phyloP scores from a whole-genome alignment of 129 eudicot species.

The Pseudognaphalium luteoalbum region DNA sequence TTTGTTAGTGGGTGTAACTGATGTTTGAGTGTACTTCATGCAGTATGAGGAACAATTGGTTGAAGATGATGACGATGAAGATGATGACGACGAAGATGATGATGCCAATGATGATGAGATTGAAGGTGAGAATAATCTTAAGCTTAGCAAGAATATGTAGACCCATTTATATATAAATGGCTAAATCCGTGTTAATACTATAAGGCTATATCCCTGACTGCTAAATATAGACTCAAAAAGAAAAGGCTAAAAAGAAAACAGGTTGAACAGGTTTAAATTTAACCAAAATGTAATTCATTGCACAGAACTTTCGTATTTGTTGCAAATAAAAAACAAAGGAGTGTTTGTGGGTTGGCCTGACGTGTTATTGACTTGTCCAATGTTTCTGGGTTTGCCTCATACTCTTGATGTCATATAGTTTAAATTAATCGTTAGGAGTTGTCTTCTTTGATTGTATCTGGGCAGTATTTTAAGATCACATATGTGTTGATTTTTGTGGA shows the following conservation, averaged over 20 bases:
- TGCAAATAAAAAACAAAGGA: neutral
- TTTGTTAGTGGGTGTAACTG: neutral
- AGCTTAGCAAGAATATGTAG: neutral
- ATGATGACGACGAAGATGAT: slow-evolving; percentile 29
- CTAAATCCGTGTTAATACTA: neutral
- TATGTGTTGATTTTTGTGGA: neutral
- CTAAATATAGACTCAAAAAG: too few species aligned
- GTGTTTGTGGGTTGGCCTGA: neutral
- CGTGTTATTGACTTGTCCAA: neutral
- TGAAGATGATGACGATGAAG: slow-evolving; percentile 36
- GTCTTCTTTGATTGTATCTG: neutral
- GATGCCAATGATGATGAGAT: slow-evolving; percentile 25
- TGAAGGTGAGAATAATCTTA: slow-evolving; percentile 25
- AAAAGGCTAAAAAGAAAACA: too few species aligned
- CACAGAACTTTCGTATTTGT: too few species aligned
- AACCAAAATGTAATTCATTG: neutral
- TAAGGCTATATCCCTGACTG: neutral
- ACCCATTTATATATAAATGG: neutral
- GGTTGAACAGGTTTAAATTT: neutral
- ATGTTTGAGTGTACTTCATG: slow-evolving; percentile 20
- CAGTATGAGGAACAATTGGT: slow-evolving; percentile 35
- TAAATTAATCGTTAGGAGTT: neutral
- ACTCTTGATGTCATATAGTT: too few species aligned
- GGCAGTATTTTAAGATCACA: neutral
- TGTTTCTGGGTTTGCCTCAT: neutral